Base-by-base conservation (phyloP, 1,284 basidiomycete species). In the Porodaedalea pini region DNA sequence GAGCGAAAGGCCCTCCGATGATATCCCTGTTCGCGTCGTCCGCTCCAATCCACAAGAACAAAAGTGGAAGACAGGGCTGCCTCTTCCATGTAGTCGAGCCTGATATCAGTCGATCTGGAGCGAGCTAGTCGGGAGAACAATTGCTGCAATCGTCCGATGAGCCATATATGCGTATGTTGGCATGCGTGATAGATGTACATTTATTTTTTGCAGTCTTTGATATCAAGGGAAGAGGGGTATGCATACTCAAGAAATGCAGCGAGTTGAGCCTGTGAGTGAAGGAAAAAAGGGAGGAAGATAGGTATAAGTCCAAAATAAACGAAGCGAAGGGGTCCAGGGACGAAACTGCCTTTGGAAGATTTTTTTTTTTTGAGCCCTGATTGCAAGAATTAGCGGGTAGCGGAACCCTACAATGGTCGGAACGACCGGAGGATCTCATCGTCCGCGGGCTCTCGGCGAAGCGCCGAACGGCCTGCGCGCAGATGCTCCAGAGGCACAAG, bases 401-500 rank as follows among this genome's bases (percentile, higher is more conserved):
- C 17, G 19, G 36, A 23, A 23, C 17, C 10, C 37, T 43, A 58
- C 43, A 59, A 43, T 34, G 40, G 49, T 19, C 54, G 54, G 54
- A 60, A 60, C 25, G 58, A 60, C 23, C 58, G 54, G 37, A 60
- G 58, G 23, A 60, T 52, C 37, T 60, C 58, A 43, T 56, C 54
- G 45, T 60, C 58, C 54, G 54, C 58, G 58, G 54, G 58, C 40
- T 56, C 58, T 23, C 58, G 58, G 52, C 50, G 58, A 40, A 45
- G 48, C 8, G 45, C 37, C 21, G 29, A 27, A n/a, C 53, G 49
- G 13, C 43, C 39, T 19, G 49, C 50, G 23, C 51, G 56, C 19
- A 60, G 54, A 31, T 27, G 54, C 6, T 60, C 54, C 23, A 60
- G 45, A 29, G 58, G 58, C n/a, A 60, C 58, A 11, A 60, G 55